Evolutionary conservation across 768 basidiomycete species (phyloP), one percentile per base, ranked within the genome.

Genomic region (Symmetrospora coprosmae): DNA sequence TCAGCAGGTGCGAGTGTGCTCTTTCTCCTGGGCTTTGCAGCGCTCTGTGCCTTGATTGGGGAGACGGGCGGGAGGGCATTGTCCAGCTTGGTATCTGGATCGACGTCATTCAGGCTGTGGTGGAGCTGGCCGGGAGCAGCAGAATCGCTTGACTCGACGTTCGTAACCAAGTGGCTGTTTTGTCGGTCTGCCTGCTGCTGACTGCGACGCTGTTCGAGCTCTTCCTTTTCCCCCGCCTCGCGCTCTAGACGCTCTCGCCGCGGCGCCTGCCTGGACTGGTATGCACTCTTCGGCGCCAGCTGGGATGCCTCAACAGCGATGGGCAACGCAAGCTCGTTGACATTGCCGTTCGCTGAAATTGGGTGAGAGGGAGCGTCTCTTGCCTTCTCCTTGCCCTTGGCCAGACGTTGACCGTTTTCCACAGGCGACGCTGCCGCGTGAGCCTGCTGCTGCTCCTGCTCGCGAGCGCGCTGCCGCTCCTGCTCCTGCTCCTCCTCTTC

Each of bases 401-500:
- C 30, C 17, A 34, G 9, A 17, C 25, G 37, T 53, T 8, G 41
- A 31, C 38, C 45, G 31, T 19, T 6, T 39, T 8, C 43, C 43
- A 45, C 23, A 5, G n/a, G 21, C n/a, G 23, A 21, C 3, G 4
- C 17, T 25, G 33, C 50, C 28, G 62, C 66, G 41, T 55, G 13
- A 16, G 61, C 31, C 41, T 46, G 53, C 21, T 48, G 37, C 38
- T 60, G 45, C 46, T 60, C 56, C 58, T 64, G 53, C 46, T 64
- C 56, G 37, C 50, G 35, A 19, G 38, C 34, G 8, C 47, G 46
- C 30, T 50, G 48, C 11, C 30, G 19, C 13, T 25, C 17, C 58
- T 70, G 68, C 45, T 62, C 65, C 65, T 73, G 75, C 34, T 82
- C 66, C n/a, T 80, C 78, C 61, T 81, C 75, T 47, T 78, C 78